Base-by-base conservation (phyloP, 1,139 yeast genomes). In the Candida buenavistaensis region DNA sequence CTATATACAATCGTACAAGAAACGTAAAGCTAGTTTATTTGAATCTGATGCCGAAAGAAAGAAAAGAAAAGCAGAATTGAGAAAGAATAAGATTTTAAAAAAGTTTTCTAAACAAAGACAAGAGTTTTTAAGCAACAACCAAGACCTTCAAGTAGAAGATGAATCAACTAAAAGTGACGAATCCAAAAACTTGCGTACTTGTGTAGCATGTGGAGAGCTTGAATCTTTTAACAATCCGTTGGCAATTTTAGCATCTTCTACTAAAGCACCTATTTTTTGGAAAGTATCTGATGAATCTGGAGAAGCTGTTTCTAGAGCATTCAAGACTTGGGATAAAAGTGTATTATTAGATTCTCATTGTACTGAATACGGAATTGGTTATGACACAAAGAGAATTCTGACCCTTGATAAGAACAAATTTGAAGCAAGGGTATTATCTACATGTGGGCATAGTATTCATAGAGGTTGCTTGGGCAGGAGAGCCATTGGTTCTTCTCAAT, bases 381-480 rank as follows among this genome's bases (percentile, higher is more conserved):
- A 52, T 37, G 30, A 33, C 13, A 8, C 21, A 6, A 21, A 23
- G 6, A 14, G 6, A n/a, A 11, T 12, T 5, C 22, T n/a, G 14
- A 3, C 23, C n/a, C 16, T 30, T 11, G 15, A 29, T 15, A 10
- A 15, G 3, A 26, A 32, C 6, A 20, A 16, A 13, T 40, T 46
- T 35, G 45, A 45, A 31, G 55, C 58, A 7, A 39, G 60, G 25
- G 79, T 77, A 4, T 60, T 73, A 12, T 63, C 75, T 3, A 78
- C 86, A 2, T 83, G 92, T 61, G 81, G 84, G 14, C 94, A 83
- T 56, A 80, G 78, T 7, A 72, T 82, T 61, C 94, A 83, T 54
- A 68, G 61, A 43, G 49, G 55, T 10, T 84, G 94, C 54, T 77
- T 69, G 51, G 55, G 51, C 17, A 38, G 51, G 50, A 51, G 58